Evolutionary conservation across 441 rosid genomes (phyloP).

Genomic region (Viola pubescens): DNA sequence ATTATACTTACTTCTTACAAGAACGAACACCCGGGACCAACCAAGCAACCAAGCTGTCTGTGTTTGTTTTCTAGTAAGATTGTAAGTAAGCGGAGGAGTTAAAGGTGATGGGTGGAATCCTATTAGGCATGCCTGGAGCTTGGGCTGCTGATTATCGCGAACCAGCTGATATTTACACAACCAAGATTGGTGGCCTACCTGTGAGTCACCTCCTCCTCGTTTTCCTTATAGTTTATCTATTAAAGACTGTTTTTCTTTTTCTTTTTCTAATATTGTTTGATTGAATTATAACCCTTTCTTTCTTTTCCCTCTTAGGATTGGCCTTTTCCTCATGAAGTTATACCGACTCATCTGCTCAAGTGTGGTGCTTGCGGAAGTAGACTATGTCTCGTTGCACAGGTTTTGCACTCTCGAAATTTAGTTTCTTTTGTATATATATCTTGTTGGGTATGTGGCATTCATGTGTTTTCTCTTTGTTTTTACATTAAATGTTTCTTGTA

Average conservation of each 20-base stretch:
- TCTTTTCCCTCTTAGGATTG: conserved; percentile 45
- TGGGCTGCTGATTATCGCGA: conserved; percentile 73
- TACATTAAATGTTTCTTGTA: conserved; percentile 6
- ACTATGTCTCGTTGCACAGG: conserved; percentile 80
- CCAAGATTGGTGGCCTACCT: conserved; percentile 85
- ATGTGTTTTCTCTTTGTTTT: not conserved
- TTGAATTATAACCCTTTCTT: not conserved
- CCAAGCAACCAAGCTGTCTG: not conserved
- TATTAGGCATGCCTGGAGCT: conserved; percentile 71
- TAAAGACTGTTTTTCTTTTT: not conserved
- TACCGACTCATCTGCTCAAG: conserved; percentile 27
- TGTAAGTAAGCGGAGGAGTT: not conserved
- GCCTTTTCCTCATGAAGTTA: conserved; percentile 46
- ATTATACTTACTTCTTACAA: not conserved
- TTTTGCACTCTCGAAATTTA: conserved; percentile 10
- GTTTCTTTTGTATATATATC: not conserved
- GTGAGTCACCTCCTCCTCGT: conserved; percentile 23
- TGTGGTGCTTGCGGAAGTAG: conserved; percentile 51
- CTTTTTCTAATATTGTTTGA: not conserved
- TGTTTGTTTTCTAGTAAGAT: not conserved
- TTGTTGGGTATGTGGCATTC: not conserved
- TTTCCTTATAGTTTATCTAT: not conserved
- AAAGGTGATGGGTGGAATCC: conserved; percentile 13
- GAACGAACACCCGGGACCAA: too few relatives aligned
- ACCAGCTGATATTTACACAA: conserved; percentile 60